Percentiles rank a stretch among this genome's conserved stretches.
Conservation (phyloP, 2,329 filamentous ascomycete genomes). For the Phoma sp. region DNA sequence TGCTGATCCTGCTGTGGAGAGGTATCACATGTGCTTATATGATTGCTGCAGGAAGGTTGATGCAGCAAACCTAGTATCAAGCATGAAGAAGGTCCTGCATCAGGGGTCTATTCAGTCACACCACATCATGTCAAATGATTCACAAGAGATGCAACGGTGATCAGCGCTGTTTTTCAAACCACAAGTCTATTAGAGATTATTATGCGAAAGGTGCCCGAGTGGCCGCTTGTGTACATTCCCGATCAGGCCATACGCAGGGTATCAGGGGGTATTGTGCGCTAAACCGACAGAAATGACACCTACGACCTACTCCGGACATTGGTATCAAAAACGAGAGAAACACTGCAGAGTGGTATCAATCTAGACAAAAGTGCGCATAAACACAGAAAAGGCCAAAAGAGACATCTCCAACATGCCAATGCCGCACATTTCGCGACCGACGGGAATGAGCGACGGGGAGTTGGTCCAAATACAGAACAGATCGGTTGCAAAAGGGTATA, state of each 20-base stretch:
- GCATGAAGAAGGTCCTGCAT: too few species aligned
- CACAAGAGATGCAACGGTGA: not conserved
- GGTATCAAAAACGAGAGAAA: constrained; percentile 49
- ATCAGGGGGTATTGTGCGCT: constrained; percentile 50
- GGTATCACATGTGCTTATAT: too few species aligned
- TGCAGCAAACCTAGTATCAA: too few species aligned
- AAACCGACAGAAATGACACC: constrained; percentile 42
- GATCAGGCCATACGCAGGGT: constrained; percentile 50
- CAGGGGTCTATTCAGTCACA: not conserved
- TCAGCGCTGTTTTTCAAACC: constrained; percentile 16
- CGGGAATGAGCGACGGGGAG: constrained; percentile 34
- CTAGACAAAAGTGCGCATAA: constrained; percentile 48
- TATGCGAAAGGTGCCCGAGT: constrained; percentile 47
- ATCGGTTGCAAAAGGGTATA: constrained; percentile 40
- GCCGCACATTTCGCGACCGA: constrained; percentile 43
- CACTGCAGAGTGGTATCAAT: constrained; percentile 52
- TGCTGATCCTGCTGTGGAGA: not conserved
- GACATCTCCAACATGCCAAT: constrained; percentile 44
- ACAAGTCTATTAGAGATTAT: constrained; percentile 49
- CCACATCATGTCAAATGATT: constrained; percentile 1
- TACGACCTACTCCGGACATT: constrained; percentile 36
- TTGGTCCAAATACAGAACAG: constrained; percentile 36
- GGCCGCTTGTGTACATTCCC: constrained; percentile 49
- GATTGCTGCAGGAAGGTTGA: too few species aligned
- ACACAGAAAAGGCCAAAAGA: constrained; percentile 39